Evolutionary conservation across 2,329 filamentous ascomycete genomes (phyloP).

Genomic region (Trichoderma gracile): DNA sequence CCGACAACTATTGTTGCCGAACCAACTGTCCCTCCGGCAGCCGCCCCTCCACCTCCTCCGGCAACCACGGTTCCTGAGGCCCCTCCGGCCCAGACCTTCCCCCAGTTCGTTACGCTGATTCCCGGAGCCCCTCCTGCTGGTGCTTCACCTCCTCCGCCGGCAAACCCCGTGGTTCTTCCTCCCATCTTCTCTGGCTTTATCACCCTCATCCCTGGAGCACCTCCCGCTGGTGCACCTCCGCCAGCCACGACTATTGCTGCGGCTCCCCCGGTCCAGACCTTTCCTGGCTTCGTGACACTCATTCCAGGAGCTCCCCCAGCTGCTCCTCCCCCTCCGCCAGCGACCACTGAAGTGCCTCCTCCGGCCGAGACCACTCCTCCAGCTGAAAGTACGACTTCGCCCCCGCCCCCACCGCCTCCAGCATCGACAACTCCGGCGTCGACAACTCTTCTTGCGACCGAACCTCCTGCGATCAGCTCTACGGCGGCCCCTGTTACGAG

Average conservation of each 20-base stretch:
- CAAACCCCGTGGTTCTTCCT: background rate
- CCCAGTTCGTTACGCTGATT: background rate
- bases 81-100: constrained; percentile 11
- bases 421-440: background rate
- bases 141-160: background rate
- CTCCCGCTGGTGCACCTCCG: constrained; percentile 7
- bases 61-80: constrained; percentile 20
- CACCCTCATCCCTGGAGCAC: background rate
- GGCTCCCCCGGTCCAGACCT: background rate
- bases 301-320: background rate
- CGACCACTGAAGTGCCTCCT: background rate
- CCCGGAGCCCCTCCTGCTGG: background rate
- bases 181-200: background rate
- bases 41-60: constrained; percentile 23
- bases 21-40: constrained; percentile 4
- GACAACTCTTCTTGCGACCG: background rate
- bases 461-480: no score
- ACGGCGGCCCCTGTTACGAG: no score
- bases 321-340: background rate
- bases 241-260: background rate
- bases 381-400: background rate
- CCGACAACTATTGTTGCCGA: no score
- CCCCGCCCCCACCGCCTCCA: constrained; percentile 1
- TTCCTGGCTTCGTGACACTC: background rate
- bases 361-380: background rate